Base-by-base conservation (phyloP, 2,329 filamentous ascomycete genomes). In the Lasiodiplodia sp. region DNA sequence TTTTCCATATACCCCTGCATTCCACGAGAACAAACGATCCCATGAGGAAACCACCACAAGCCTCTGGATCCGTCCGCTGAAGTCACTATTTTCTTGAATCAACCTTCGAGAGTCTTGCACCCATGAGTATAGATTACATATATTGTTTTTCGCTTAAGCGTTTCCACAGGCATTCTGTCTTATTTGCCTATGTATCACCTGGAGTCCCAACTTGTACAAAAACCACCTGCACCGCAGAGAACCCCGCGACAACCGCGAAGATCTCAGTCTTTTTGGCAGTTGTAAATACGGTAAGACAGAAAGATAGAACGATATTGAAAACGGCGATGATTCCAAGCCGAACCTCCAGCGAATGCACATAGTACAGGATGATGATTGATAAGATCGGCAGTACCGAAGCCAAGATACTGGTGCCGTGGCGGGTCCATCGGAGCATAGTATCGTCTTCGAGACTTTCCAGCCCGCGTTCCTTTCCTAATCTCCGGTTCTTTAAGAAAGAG, bases 141-240 rank as follows among this genome's bases (percentile, higher is more conserved):
- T 1, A 34, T 7, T 10, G 1, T 6, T 34, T 31, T 31, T 31
- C 7, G 28, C 28, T 31, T 31, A 31, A 8, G 28, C 28, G 28
- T 31, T 31, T 31, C 3, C 28, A 31, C 28, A 31, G 5, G 5
- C 4, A 8, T 1, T 1, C 28, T 8, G 4, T 34, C 8, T 34
- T 34, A 1, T 1, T 34, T 34, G 31, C 1, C 1, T 10, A 34
- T 34, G 1, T 10, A 34, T 34, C 1, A 34, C 8, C 31, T 7
- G 31, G 31, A 1, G 31, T 34, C 8, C 31, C 31, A 10, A 34
- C 31, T 8, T 67, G 64, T n/a, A 58, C 64, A 58, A 67, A 67
- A 3, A 58, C 64, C 25, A 67, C 64, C 38, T 67, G 64, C 10
- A 67, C 47, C 21, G 64, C 64, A 14, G 64, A 44, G 23, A 67